Percentiles rank a stretch among this genome's conserved stretches.
These are phyloP conservation scores for Sanguinoderma infundibulare DNA, from an alignment of 1,284 basidiomycete species.

Conservation along the genomic window DNA sequence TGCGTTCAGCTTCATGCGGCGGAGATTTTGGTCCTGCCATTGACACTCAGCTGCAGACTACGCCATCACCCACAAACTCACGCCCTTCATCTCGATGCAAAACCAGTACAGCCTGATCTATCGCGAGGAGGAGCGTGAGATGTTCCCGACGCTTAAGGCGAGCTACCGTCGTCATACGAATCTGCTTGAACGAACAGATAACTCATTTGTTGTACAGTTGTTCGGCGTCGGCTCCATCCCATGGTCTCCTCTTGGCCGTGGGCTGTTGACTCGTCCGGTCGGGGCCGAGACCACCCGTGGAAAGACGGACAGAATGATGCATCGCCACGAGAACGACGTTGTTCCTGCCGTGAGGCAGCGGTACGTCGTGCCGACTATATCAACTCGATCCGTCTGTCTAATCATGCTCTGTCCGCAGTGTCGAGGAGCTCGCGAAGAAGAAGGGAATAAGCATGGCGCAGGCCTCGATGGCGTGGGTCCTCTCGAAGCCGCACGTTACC, in stretches of 20 bases:
- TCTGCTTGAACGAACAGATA: not conserved
- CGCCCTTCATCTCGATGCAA: conserved; percentile 60
- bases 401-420: conserved; percentile 23
- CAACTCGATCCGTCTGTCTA: not conserved
- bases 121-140: conserved; percentile 56
- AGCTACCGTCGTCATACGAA: not conserved
- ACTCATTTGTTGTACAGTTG: conserved; percentile 14
- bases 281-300: conserved; percentile 31
- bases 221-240: conserved; percentile 46
- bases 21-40: not conserved
- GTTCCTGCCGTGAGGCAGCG: not conserved
- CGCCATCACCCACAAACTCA: conserved; percentile 44
- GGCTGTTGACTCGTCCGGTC: conserved; percentile 40
- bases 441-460: conserved; percentile 34
- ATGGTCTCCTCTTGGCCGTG: conserved; percentile 47
- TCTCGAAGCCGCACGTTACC: conserved; percentile 40
- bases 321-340: not conserved
- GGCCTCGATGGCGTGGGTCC: conserved; percentile 21
- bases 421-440: conserved; percentile 49
- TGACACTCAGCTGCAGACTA: conserved; percentile 28
- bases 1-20: conserved; percentile 1
- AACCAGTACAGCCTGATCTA: conserved; percentile 50
- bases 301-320: conserved; percentile 26
- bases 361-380: not conserved
- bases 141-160: conserved; percentile 42